A percentile compares a stretch with the other conserved stretches of the same genome.
These are phyloP conservation scores for Leptographium lundbergii DNA, from an alignment of 2,329 filamentous ascomycete species.

Conservation along the genomic window DNA sequence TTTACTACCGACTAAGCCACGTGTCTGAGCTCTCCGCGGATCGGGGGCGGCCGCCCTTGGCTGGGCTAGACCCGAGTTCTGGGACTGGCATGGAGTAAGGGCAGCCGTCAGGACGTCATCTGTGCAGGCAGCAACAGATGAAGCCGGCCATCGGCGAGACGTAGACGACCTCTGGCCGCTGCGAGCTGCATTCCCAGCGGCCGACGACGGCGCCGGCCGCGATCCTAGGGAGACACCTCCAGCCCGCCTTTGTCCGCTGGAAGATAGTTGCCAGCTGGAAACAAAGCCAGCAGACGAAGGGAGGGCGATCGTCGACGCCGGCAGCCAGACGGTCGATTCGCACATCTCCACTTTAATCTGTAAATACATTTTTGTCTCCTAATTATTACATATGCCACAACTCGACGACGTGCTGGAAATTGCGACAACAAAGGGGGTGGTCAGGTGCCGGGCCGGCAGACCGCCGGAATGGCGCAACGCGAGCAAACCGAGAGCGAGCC, in stretches of 20 bases:
- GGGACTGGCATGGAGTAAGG: neutral
- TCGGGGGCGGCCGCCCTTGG: constrained; percentile 13
- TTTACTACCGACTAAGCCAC: constrained; percentile 15
- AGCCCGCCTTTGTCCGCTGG: neutral
- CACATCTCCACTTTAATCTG: neutral
- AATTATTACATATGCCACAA: neutral
- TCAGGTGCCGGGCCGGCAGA: neutral
- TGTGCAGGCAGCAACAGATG: constrained; percentile 17
- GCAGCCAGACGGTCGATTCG: neutral
- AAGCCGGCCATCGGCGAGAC: constrained; percentile 14
- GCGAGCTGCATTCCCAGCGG: constrained; percentile 30
- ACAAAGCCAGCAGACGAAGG: neutral
- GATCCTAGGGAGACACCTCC: neutral
- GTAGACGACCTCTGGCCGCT: constrained; percentile 30
- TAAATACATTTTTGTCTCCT: neutral
- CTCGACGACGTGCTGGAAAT: neutral
- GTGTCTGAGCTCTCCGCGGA: constrained; percentile 16
- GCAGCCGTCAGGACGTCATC: constrained; percentile 21
- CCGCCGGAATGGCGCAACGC: neutral
- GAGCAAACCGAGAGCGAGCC: too few relatives aligned
- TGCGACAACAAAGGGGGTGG: neutral
- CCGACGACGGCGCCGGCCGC: constrained; percentile 23
- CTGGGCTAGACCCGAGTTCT: neutral
- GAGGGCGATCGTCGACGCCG: neutral
- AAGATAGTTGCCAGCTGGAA: neutral